Conservation (phyloP, 148 eudicot genomes). For the Drosera capensis region DNA sequence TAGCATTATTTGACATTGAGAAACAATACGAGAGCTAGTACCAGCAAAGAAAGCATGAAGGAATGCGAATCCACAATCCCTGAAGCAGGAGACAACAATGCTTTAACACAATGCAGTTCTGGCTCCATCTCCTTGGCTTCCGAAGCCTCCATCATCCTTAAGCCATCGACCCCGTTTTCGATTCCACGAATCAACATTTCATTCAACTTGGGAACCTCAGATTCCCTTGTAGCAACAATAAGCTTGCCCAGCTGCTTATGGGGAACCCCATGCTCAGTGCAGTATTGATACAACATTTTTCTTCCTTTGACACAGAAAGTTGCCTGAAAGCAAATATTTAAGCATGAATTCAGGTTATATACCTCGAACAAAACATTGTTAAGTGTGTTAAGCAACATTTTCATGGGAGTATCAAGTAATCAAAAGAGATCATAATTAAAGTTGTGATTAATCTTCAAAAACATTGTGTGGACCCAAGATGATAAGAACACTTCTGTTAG, state of each 20-base stretch:
- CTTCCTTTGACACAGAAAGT: conserved; percentile 66
- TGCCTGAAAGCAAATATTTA: conserved; percentile 28
- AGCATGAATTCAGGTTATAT: background rate
- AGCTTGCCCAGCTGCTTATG: conserved; percentile 81
- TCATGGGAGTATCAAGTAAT: no score
- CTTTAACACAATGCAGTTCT: conserved; percentile 65
- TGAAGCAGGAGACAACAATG: conserved; percentile 60
- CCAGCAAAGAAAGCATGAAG: conserved; percentile 73
- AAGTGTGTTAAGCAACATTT: no score
- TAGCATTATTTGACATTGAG: background rate
- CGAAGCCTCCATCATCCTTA: conserved; percentile 63
- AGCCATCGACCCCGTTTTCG: conserved; percentile 64
- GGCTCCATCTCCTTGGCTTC: conserved; percentile 75
- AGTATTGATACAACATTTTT: conserved; percentile 64
- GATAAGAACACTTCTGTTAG: no score
- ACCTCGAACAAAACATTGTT: background rate
- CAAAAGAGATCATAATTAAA: no score
- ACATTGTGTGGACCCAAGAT: no score
- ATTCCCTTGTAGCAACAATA: conserved; percentile 65
- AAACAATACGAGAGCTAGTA: conserved; percentile 15
- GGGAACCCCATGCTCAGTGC: conserved; percentile 56
- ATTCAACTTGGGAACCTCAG: conserved; percentile 61
- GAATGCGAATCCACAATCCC: conserved; percentile 81
- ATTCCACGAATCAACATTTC: conserved; percentile 42
- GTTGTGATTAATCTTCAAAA: no score